Base-by-base conservation (phyloP, 139 green algal genomes). In the Picochlorum sp. region DNA sequence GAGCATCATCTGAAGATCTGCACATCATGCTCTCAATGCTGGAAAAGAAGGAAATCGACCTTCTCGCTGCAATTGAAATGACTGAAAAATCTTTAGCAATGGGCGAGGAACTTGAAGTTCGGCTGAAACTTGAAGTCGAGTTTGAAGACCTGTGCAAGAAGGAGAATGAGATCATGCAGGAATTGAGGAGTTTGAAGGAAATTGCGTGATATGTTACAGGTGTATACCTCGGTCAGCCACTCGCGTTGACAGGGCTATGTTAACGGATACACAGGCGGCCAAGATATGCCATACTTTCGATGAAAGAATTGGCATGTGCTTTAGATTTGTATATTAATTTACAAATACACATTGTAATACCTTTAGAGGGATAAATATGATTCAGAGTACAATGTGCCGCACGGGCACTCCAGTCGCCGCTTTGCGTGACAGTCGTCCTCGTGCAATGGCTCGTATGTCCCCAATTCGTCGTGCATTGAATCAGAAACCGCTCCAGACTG, bases 71-170 rank as follows among this genome's bases (percentile, higher is more conserved):
- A 20, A 56, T 66, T 21, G 24, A 23, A 21, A 16, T 21, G 23
- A 16, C 24, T 26, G 60, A 66, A 45, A 55, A 50, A 20, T 23
- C 38, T 8, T 37, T 56, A 28, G 51, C 61, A 54, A 55, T 56
- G 34, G 60, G 60, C 23, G 70, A 57, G 26, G 65, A 73, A 41
- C 31, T 72, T 38, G 70, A 67, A 49, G 21, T 30, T 59, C 62
- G 70, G 0, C 34, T 41, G 3, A 34, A 49, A 47, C 60, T 69
- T 47, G 70, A 77, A 58, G 18, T 10, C 16, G 30, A 57, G 57
- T 72, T 77, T 15, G 18, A 45, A 41, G 64, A 65, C 44, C 63
- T 77, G 31, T 69, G 70, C 49, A 65, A 71, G n/a, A 37, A 54
- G 23, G 70, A 77, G 55, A 44, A 15, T 18, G 34, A 28, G 30